phyloP scores from a whole-genome alignment of 176 grass and related monocot species.

The Microstegium vimineum region DNA sequence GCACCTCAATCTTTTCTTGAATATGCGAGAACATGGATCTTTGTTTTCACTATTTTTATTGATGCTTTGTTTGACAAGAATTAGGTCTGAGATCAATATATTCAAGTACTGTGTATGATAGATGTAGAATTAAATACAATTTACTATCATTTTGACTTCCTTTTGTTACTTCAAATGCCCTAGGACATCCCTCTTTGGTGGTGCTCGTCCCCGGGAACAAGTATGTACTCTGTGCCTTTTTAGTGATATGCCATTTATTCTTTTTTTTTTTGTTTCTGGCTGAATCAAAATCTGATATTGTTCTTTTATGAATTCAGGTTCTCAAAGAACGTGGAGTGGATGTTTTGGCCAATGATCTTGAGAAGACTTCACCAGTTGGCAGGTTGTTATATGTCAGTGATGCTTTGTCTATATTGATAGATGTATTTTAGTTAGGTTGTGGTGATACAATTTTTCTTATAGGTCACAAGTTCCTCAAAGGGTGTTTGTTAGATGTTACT shows the following conservation, averaged over 20 bases:
- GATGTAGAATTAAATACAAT: background rate
- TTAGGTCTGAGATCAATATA: background rate
- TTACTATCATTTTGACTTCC: background rate
- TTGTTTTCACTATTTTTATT: background rate
- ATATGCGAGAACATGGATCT: background rate
- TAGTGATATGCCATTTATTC: background rate
- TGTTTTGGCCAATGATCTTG: conserved; percentile 53
- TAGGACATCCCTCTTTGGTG: conserved; percentile 82
- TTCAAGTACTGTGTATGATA: background rate
- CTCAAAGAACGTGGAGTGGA: conserved; percentile 93
- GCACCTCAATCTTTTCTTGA: background rate
- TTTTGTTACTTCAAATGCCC: conserved; percentile 17
- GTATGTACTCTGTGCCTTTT: conserved; percentile 38
- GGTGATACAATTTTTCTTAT: background rate
- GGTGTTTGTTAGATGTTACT: background rate
- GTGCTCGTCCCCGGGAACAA: conserved; percentile 85
- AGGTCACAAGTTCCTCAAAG: background rate
- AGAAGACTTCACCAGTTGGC: conserved; percentile 52
- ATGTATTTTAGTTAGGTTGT: background rate
- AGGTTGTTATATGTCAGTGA: conserved; percentile 42
- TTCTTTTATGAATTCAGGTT: conserved; percentile 51
- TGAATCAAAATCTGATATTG: conserved; percentile 2
- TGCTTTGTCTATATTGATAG: background rate
- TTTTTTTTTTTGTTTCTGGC: background rate
- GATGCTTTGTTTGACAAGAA: background rate